A percentile compares a stretch with the other conserved stretches of the same genome.
Evolutionary conservation across 208 protist genomes (phyloP).

Genomic region (Crithidia fasciculata): DNA sequence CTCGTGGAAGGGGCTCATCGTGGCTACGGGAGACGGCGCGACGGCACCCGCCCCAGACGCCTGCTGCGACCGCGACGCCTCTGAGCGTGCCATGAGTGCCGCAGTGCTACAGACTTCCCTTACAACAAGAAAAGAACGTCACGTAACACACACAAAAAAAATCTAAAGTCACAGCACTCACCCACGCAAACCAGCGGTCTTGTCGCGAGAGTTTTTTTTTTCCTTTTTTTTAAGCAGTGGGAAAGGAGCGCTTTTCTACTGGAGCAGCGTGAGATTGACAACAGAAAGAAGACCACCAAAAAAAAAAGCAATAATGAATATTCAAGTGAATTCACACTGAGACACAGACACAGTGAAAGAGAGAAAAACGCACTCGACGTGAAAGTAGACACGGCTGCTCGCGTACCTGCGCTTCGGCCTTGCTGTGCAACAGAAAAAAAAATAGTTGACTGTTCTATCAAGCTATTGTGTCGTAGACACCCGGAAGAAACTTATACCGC

Average conservation of each 20-base stretch:
- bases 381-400: no score
- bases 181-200: no score
- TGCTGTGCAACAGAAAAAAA: no score
- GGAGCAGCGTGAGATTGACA: no score
- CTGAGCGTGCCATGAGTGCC: not conserved
- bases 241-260: not conserved
- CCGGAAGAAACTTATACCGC: no score
- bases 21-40: not conserved
- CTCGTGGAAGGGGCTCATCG: slow-evolving; percentile 18
- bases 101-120: not conserved
- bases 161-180: not conserved
- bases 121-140: not conserved
- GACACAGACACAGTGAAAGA: no score
- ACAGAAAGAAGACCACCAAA: not conserved
- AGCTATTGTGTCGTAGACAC: no score
- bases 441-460: no score
- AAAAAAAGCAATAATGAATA: not conserved
- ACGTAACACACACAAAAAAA: not conserved
- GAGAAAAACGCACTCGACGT: no score
- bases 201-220: not conserved
- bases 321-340: no score
- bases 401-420: no score
- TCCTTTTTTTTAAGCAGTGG: not conserved
- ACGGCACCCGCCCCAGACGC: not conserved
- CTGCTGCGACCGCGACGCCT: not conserved